phyloP scores from a whole-genome alignment of 768 basidiomycete species.

The Russula sp. region DNA sequence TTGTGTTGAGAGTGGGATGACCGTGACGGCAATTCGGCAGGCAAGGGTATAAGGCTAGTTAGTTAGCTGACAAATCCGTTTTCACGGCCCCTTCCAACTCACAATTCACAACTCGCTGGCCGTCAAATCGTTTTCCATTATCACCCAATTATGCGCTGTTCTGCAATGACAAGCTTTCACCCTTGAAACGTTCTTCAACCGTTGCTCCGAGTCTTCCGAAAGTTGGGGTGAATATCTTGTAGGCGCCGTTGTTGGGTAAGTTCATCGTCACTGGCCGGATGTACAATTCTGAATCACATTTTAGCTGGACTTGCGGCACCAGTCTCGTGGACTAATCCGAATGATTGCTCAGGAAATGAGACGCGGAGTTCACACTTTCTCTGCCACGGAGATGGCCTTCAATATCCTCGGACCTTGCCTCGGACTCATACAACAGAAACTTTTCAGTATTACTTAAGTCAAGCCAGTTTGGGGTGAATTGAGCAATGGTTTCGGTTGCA shows the following conservation, averaged over 20 bases:
- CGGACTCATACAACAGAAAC: constrained; percentile 82
- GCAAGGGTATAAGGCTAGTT: no score
- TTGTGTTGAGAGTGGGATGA: no score
- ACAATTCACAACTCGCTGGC: no score
- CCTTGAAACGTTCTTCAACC: constrained; percentile 95
- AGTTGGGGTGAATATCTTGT: constrained; percentile 99
- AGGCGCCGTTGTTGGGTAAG: constrained; percentile 96
- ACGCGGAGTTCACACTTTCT: constrained; percentile 94
- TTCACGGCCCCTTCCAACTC: no score
- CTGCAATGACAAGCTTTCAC: constrained; percentile 91
- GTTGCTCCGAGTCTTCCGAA: constrained; percentile 96
- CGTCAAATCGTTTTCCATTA: constrained; percentile 92
- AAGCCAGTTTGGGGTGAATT: constrained; percentile 99
- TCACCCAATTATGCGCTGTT: constrained; percentile 98
- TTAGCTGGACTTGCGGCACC: constrained; percentile 95
- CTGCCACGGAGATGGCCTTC: constrained; percentile 99
- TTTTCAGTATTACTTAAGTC: constrained; percentile 99
- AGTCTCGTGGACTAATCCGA: constrained; percentile 96
- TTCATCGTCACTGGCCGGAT: constrained; percentile 17
- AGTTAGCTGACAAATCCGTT: no score
- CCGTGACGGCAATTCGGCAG: no score
- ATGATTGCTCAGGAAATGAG: constrained; percentile 90
- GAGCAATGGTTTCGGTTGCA: constrained; percentile 96
- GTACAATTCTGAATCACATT: constrained; percentile 18
- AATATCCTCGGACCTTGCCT: constrained; percentile 98